These are phyloP conservation scores for Cladorrhinum sp. DNA, from an alignment of 2,329 filamentous ascomycete genomes.

Conservation along the genomic window DNA sequence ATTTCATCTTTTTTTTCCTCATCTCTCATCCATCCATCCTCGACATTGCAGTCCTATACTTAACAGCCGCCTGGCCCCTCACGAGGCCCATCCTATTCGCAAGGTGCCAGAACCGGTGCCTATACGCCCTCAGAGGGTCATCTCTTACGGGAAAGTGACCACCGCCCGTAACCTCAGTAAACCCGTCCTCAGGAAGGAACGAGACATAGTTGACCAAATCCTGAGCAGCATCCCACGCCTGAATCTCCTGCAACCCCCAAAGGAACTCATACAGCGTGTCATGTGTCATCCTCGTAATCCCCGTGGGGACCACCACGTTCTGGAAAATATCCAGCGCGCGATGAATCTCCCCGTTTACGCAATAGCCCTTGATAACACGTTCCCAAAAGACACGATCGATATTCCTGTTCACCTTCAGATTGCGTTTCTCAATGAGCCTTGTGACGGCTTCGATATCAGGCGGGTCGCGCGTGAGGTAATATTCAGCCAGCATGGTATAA, in stretches of 20 bases:
- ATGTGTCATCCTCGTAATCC: conserved; percentile 41
- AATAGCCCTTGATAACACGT: conserved; percentile 66
- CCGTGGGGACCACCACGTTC: conserved; percentile 36
- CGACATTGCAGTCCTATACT: conserved; percentile 1
- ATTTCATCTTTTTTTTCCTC: too few species aligned
- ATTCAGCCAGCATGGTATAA: conserved; percentile 69
- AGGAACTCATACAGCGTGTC: conserved; percentile 45
- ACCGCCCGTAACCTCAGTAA: conserved; percentile 17
- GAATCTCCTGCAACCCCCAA: conserved; percentile 25
- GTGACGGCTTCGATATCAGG: conserved; percentile 61
- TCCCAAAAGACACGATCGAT: conserved; percentile 67
- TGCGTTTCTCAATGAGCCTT: conserved; percentile 55
- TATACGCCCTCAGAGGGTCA: conserved; percentile 38
- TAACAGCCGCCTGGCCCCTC: conserved; percentile 10
- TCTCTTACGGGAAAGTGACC: conserved; percentile 8
- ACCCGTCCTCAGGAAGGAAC: conserved; percentile 23
- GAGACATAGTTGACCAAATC: conserved; percentile 29
- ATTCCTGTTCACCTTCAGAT: conserved; percentile 36
- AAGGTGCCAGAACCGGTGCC: conserved; percentile 50
- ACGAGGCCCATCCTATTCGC: conserved; percentile 42
- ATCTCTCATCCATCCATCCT: too few species aligned
- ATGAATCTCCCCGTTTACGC: conserved; percentile 47
- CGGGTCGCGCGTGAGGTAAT: conserved; percentile 59
- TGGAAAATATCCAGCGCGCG: conserved; percentile 50
- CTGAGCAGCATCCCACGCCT: conserved; percentile 25